Conservation (phyloP, 768 basidiomycete species). For the Pleurotus giganteus region DNA sequence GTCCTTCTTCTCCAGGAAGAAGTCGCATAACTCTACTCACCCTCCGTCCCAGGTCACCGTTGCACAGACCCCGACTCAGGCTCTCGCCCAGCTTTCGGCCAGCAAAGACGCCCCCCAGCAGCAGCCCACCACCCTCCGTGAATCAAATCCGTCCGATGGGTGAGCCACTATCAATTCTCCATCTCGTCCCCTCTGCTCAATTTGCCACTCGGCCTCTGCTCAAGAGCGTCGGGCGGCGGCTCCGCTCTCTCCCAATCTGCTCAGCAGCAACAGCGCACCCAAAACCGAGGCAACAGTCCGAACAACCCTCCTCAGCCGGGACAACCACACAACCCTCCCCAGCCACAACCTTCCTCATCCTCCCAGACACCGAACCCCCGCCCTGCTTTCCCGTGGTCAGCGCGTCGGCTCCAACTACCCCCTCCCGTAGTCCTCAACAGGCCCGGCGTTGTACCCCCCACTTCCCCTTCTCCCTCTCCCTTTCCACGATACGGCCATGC, state of each 20-base stretch:
- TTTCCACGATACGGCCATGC: conserved; percentile 98
- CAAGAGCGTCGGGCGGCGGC: conserved; percentile 3
- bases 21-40: conserved; percentile 54
- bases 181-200: background rate
- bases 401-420: conserved; percentile 66
- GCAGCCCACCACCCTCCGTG: conserved; percentile 18
- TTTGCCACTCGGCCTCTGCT: background rate
- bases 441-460: conserved; percentile 61
- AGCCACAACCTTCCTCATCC: conserved; percentile 16
- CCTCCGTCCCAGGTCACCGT: conserved; percentile 47
- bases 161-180: conserved; percentile 23
- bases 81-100: conserved; percentile 56
- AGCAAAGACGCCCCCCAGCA: conserved; percentile 20
- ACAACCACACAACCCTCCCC: conserved; percentile 9
- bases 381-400: conserved; percentile 81
- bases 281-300: conserved; percentile 32
- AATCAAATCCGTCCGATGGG: conserved; percentile 25
- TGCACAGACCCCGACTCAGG: conserved; percentile 64
- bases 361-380: conserved; percentile 38
- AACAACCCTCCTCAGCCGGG: conserved; percentile 14
- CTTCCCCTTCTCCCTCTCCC: conserved; percentile 76
- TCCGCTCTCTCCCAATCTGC: conserved; percentile 14
- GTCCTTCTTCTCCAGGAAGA: conserved; percentile 94
- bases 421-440: conserved; percentile 66
- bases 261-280: conserved; percentile 33